Conservation (phyloP, 495 filamentous ascomycete genomes). For the Tuber borchii region DNA sequence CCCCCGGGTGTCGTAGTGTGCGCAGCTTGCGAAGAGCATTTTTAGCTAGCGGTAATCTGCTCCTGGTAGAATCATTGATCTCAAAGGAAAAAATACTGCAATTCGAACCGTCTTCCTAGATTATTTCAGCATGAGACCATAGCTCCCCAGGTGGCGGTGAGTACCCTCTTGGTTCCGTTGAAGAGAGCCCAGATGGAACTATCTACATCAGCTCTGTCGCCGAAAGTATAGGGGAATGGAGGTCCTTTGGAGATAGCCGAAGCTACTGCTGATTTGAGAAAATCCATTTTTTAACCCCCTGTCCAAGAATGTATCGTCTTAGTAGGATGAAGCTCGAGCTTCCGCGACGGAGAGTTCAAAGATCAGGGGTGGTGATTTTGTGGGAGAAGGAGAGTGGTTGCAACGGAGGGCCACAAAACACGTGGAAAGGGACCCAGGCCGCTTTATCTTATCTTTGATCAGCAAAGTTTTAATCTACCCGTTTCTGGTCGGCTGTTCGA, state of each 20-base stretch:
- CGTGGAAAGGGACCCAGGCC: background rate
- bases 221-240: slow-evolving; percentile 82
- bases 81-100: slow-evolving; percentile 98
- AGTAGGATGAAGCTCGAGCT: background rate
- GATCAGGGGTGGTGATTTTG: background rate
- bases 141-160: background rate
- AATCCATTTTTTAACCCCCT: slow-evolving; percentile 62
- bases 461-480: background rate
- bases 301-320: background rate
- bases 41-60: slow-evolving; percentile 73
- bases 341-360: background rate
- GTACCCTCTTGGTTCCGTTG: slow-evolving; percentile 83
- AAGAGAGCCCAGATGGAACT: slow-evolving; percentile 86
- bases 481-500: too few relatives aligned
- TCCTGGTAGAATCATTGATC: slow-evolving; percentile 61
- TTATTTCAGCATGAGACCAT: slow-evolving; percentile 19
- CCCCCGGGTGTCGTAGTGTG: slow-evolving; percentile 86
- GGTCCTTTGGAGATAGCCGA: slow-evolving; percentile 94
- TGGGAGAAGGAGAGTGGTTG: background rate
- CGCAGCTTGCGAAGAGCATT: slow-evolving; percentile 88
- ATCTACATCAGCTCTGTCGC: slow-evolving; percentile 80
- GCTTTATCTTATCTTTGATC: background rate
- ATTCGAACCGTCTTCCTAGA: slow-evolving; percentile 78
- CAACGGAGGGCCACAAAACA: background rate
- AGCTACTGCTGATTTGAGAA: slow-evolving; percentile 92